Conservation (phyloP, 176 grass and related monocot genomes). For the Zea mays region Zm-B73-REFERENCE-NAM-5.0 NC_050099.1:230708501-230709000, state of each 20-base stretch:
- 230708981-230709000: conserved; percentile 28
- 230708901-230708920: conserved; percentile 23
- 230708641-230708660: conserved; percentile 24
- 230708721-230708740: conserved; percentile 35
- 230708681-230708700: conserved; percentile 14
- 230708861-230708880: conserved; percentile 25
- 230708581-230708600: conserved; percentile 26
- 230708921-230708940: conserved; percentile 20
- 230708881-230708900: conserved; percentile 39
- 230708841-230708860: neutral
- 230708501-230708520: conserved; percentile 13
- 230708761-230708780: conserved; percentile 11
- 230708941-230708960: conserved; percentile 21
- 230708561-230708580: conserved; percentile 41
- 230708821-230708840: conserved; percentile 11
- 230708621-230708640: conserved; percentile 43
- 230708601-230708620: conserved; percentile 45
- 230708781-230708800: conserved; percentile 47
- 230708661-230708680: conserved; percentile 18
- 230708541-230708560: neutral
- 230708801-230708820: conserved; percentile 42
- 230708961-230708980: conserved; percentile 16
- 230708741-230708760: conserved; percentile 36
- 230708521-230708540: neutral
- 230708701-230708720: conserved; percentile 1